phyloP scores from a whole-genome alignment of 176 grass and related monocot genomes.

The Dendrocalamus sinicus region DNA sequence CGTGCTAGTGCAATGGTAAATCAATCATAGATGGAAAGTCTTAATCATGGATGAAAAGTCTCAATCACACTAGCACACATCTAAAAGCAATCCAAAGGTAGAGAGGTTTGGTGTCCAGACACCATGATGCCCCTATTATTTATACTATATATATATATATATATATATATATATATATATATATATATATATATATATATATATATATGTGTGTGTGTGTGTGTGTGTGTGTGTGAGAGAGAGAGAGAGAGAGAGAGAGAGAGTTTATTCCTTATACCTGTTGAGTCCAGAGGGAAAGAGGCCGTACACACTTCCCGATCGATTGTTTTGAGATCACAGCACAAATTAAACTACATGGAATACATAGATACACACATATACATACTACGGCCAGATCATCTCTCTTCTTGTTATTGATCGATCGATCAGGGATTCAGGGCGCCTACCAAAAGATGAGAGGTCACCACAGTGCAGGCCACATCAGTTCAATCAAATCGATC shows the following conservation, averaged over 20 bases:
- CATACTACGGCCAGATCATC: not conserved
- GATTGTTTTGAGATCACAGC: slow-evolving; percentile 22
- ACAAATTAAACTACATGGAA: not conserved
- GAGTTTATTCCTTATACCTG: slow-evolving; percentile 71
- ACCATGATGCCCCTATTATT: too few relatives aligned
- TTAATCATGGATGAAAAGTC: too few relatives aligned
- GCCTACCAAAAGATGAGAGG: slow-evolving; percentile 66
- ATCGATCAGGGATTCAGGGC: slow-evolving; percentile 5
- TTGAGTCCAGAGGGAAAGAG: slow-evolving; percentile 58
- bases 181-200: too few relatives aligned
- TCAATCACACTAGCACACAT: too few relatives aligned
- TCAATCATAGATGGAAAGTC: too few relatives aligned
- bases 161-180: too few relatives aligned
- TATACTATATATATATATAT: not conserved
- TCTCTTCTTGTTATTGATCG: not conserved
- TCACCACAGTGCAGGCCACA: slow-evolving; percentile 52
- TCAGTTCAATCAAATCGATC: slow-evolving; percentile 47
- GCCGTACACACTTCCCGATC: slow-evolving; percentile 78
- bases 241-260: too few relatives aligned
- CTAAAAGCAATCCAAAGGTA: too few relatives aligned
- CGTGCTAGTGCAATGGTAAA: too few relatives aligned
- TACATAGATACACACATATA: not conserved
- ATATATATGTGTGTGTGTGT: too few relatives aligned
- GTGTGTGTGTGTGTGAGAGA: too few relatives aligned
- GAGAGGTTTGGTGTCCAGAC: too few relatives aligned